Conservation (phyloP, 768 basidiomycete species). For the Leccinum uliginosum region DNA sequence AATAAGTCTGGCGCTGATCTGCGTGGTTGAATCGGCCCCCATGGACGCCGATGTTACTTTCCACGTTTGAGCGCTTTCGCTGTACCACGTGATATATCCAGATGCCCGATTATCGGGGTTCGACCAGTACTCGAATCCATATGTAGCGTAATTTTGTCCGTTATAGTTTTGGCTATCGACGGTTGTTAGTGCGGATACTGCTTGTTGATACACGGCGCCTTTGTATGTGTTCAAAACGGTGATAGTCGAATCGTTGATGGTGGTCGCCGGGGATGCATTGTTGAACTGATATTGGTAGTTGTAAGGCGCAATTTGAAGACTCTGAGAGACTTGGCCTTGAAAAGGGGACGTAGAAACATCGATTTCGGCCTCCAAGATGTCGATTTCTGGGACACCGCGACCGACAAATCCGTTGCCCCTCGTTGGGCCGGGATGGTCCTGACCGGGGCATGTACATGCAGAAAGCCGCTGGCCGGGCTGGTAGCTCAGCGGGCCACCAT, state of each 20-base stretch:
- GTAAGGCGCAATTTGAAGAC: conserved; percentile 77
- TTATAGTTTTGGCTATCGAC: conserved; percentile 55
- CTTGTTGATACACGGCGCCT: conserved; percentile 73
- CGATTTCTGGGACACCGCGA: conserved; percentile 88
- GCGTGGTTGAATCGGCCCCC: conserved; percentile 54
- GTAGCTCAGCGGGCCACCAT: conserved; percentile 60
- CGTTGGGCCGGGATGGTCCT: conserved; percentile 83
- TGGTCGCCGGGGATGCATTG: conserved; percentile 47
- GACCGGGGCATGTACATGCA: conserved; percentile 81
- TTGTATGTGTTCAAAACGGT: conserved; percentile 64
- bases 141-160: conserved; percentile 50
- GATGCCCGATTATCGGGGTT: conserved; percentile 58
- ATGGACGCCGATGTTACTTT: conserved; percentile 59
- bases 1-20: conserved; percentile 63
- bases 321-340: conserved; percentile 72
- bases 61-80: conserved; percentile 67
- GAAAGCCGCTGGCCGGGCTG: conserved; percentile 85
- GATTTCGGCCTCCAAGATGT: conserved; percentile 83
- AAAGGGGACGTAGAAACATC: conserved; percentile 43
- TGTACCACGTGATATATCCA: conserved; percentile 87
- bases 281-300: conserved; percentile 63
- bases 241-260: conserved; percentile 45
- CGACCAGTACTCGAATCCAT: conserved; percentile 80
- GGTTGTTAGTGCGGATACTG: conserved; percentile 58
- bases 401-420: conserved; percentile 42